Conservation (phyloP, 2,329 filamentous ascomycete genomes). For the Penicillium concentricum region DNA sequence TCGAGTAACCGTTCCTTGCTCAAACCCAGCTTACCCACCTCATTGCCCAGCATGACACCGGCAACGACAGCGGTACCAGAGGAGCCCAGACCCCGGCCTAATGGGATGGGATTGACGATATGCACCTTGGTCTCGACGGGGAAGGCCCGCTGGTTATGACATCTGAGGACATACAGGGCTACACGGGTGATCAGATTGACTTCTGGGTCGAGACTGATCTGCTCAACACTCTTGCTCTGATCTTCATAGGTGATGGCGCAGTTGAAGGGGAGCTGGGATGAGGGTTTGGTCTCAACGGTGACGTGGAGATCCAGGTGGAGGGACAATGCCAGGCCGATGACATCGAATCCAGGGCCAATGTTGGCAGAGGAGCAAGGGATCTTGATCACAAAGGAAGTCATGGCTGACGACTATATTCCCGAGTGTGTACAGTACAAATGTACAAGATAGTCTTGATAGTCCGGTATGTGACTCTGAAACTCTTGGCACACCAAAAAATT, state of each 20-base stretch:
- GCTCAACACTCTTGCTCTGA: conserved; percentile 65
- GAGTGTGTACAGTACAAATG: neutral
- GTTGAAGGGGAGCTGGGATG: conserved; percentile 49
- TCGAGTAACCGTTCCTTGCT: conserved; percentile 83
- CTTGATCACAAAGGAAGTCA: conserved; percentile 64
- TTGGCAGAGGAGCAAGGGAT: conserved; percentile 95
- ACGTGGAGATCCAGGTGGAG: conserved; percentile 90
- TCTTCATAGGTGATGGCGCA: conserved; percentile 91
- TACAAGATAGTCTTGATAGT: neutral
- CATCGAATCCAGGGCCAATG: conserved; percentile 96
- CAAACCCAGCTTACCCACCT: conserved; percentile 76
- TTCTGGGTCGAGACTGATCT: conserved; percentile 80
- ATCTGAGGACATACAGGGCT: conserved; percentile 90
- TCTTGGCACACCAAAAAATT: conserved; percentile 23
- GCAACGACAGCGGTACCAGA: conserved; percentile 94
- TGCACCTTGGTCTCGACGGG: conserved; percentile 85
- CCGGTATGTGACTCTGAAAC: conserved; percentile 19
- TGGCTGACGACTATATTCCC: conserved; percentile 7
- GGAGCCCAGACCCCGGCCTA: conserved; percentile 89
- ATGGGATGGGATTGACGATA: conserved; percentile 91
- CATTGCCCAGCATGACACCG: conserved; percentile 88
- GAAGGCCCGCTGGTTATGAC: conserved; percentile 82
- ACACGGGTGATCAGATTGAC: conserved; percentile 92
- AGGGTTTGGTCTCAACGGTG: conserved; percentile 61
- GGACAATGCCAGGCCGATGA: conserved; percentile 88